phyloP scores from a whole-genome alignment of 1,139 yeast species.

The Kurtzmaniella quercitrusa region DNA sequence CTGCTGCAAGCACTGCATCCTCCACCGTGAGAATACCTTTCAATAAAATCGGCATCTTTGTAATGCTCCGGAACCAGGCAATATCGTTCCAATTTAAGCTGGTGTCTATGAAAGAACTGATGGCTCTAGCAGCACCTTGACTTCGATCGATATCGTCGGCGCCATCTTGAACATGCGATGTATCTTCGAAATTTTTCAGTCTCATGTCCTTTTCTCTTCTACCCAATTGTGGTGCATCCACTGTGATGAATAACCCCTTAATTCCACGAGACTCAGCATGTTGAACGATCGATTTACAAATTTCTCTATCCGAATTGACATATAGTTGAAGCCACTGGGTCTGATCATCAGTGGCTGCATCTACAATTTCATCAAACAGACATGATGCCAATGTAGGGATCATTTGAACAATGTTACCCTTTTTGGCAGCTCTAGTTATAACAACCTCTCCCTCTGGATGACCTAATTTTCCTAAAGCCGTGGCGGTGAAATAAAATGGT shows the following conservation, averaged over 20 bases:
- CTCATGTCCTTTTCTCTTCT: slow-evolving; percentile 73
- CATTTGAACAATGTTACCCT: slow-evolving; percentile 71
- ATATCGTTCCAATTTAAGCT: slow-evolving; percentile 35
- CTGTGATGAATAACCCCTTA: slow-evolving; percentile 80
- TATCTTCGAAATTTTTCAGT: slow-evolving; percentile 34
- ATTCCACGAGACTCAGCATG: slow-evolving; percentile 76
- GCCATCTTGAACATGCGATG: slow-evolving; percentile 60
- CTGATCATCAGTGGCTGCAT: slow-evolving; percentile 46
- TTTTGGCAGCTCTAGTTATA: slow-evolving; percentile 69
- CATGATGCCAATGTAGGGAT: slow-evolving; percentile 77
- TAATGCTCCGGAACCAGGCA: slow-evolving; percentile 15
- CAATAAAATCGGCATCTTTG: slow-evolving; percentile 35
- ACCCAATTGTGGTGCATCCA: slow-evolving; percentile 95
- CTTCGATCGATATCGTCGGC: slow-evolving; percentile 61
- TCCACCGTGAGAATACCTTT: slow-evolving; percentile 52
- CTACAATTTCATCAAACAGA: slow-evolving; percentile 67
- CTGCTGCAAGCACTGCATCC: slow-evolving; percentile 47
- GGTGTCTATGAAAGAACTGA: slow-evolving; percentile 84
- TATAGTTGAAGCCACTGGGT: slow-evolving; percentile 91
- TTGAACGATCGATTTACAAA: slow-evolving; percentile 56
- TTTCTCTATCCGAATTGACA: slow-evolving; percentile 58
- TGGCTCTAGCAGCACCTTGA: slow-evolving; percentile 87
- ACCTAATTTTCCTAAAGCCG: slow-evolving; percentile 78
- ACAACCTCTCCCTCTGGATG: slow-evolving; percentile 75
- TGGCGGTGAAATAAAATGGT: slow-evolving; percentile 76